These are phyloP conservation scores for Penicillium brasilianum DNA, from an alignment of 2,329 filamentous ascomycete species.

Conservation along the genomic window DNA sequence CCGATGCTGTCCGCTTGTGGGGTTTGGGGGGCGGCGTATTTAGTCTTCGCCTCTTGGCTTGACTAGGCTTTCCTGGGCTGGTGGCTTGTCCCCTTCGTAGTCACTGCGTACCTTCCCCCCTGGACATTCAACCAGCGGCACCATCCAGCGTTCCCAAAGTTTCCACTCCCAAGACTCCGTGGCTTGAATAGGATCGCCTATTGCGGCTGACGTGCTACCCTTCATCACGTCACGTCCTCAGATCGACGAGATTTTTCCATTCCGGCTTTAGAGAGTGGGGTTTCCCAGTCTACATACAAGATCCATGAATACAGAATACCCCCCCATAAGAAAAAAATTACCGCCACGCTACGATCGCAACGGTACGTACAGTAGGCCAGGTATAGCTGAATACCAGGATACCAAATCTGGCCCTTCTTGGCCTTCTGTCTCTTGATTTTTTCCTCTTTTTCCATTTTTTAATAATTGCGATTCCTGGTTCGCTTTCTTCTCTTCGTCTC, in stretches of 20 bases:
- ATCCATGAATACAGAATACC: too few species aligned
- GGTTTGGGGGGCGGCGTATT: neutral
- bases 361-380: slow-evolving; percentile 3
- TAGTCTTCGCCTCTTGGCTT: slow-evolving; percentile 6
- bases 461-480: slow-evolving; percentile 6
- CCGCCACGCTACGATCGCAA: neutral
- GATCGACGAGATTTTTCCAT: slow-evolving; percentile 22
- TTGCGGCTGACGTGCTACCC: slow-evolving; percentile 12
- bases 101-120: neutral
- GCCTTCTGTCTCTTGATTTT: slow-evolving; percentile 16
- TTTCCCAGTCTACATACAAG: too few species aligned
- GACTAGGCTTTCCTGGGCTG: slow-evolving; percentile 1
- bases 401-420: slow-evolving; percentile 14
- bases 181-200: slow-evolving; percentile 11
- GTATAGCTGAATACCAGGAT: slow-evolving; percentile 10
- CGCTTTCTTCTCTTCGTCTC: slow-evolving; percentile 11
- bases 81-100: too few species aligned
- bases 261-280: neutral
- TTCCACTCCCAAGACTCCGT: neutral
- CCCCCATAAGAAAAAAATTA: slow-evolving; percentile 2
- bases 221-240: slow-evolving; percentile 27
- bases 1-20: too few species aligned
- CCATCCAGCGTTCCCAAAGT: neutral
- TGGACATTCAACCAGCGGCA: neutral
- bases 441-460: slow-evolving; percentile 12